These are phyloP conservation scores for Stellera chamaejasme DNA, from an alignment of 345 rosid species.

Conservation along the genomic window DNA sequence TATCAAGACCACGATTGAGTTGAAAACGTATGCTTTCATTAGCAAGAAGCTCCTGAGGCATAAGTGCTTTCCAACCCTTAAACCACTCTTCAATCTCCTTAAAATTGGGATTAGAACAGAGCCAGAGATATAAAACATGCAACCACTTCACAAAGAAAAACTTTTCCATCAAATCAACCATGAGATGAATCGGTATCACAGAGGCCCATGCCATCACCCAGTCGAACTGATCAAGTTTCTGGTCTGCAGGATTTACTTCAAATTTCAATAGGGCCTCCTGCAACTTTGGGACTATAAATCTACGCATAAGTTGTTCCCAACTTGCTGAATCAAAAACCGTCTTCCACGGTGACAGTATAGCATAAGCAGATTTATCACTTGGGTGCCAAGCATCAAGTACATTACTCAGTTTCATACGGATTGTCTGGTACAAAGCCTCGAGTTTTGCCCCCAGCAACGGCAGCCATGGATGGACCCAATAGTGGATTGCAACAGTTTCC, in stretches of 20 bases:
- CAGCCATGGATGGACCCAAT: slow-evolving; percentile 96
- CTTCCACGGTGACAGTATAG: slow-evolving; percentile 90
- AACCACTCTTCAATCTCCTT: slow-evolving; percentile 80
- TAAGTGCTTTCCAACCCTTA: slow-evolving; percentile 64
- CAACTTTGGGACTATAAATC: slow-evolving; percentile 88
- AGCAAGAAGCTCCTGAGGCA: slow-evolving; percentile 77
- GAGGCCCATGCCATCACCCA: slow-evolving; percentile 89
- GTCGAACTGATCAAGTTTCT: slow-evolving; percentile 60
- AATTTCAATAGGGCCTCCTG: slow-evolving; percentile 78
- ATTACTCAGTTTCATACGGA: slow-evolving; percentile 69
- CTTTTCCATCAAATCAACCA: slow-evolving; percentile 87
- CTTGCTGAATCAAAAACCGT: slow-evolving; percentile 74
- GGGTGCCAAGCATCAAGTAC: slow-evolving; percentile 97
- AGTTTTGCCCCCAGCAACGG: slow-evolving; percentile 70
- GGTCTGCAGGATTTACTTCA: slow-evolving; percentile 69
- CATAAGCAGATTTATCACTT: slow-evolving; percentile 70
- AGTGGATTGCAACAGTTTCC: slow-evolving; percentile 79
- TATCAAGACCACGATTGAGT: slow-evolving; percentile 59
- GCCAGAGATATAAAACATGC: slow-evolving; percentile 79
- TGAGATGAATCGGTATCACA: slow-evolving; percentile 73
- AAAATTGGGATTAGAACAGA: slow-evolving; percentile 57
- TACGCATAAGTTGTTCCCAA: slow-evolving; percentile 88
- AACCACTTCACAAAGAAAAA: slow-evolving; percentile 86
- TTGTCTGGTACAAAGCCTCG: slow-evolving; percentile 71
- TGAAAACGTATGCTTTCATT: slow-evolving; percentile 71